A percentile compares a stretch with the other conserved stretches of the same genome.
Conservation (phyloP, 495 filamentous ascomycete species). For the Tuber umbilicatum region DNA sequence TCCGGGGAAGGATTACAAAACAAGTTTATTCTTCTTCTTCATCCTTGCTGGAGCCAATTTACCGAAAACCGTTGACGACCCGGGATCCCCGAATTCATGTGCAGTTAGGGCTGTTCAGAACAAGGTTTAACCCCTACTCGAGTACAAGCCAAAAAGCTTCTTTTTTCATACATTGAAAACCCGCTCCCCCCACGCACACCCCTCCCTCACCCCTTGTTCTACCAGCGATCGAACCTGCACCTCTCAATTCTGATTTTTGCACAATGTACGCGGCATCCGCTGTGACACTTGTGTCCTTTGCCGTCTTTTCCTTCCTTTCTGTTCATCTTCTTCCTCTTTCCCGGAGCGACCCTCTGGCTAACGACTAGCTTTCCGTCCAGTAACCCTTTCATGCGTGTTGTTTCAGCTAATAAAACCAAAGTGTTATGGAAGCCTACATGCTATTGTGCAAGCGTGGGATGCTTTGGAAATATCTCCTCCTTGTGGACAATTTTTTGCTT, state of each 20-base stretch:
- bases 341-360: neutral
- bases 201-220: neutral
- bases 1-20: neutral
- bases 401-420: neutral
- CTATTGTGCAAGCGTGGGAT: neutral
- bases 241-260: neutral
- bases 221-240: neutral
- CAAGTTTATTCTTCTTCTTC: neutral
- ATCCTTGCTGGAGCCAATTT: neutral
- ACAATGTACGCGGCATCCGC: neutral
- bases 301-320: neutral
- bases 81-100: neutral
- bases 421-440: neutral
- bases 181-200: neutral
- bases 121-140: neutral
- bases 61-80: neutral
- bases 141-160: constrained; percentile 4
- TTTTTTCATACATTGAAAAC: neutral
- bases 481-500: neutral
- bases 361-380: neutral
- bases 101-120: neutral
- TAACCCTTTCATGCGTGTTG: neutral
- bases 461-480: neutral
- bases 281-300: neutral
- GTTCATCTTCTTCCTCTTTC: neutral